Conservation (phyloP, 139 green algal genomes). For the Chlorella sorokiniana region DNA sequence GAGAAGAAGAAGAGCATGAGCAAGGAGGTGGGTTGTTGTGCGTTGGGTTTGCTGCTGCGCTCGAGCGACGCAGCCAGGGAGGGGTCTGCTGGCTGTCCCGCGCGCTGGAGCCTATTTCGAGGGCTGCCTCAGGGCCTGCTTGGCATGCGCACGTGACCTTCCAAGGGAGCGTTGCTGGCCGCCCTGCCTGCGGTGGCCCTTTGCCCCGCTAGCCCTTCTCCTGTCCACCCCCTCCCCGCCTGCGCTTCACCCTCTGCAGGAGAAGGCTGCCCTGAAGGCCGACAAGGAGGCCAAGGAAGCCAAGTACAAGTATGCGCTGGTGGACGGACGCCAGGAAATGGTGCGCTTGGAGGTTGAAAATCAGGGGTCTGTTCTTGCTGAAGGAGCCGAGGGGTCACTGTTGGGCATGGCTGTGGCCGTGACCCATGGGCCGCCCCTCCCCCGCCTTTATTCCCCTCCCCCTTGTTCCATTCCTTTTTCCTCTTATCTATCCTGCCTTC, state of each 20-base stretch:
- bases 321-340: constrained; percentile 92
- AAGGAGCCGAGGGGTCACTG: too few relatives aligned
- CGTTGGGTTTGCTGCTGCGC: background rate
- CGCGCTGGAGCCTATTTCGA: too few relatives aligned
- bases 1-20: constrained; percentile 91
- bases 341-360: constrained; percentile 60
- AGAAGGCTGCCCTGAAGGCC: constrained; percentile 88
- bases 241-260: constrained; percentile 55
- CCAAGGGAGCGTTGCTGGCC: too few relatives aligned
- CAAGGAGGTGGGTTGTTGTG: constrained; percentile 77
- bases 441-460: background rate
- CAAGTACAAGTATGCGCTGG: constrained; percentile 89
- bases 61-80: too few relatives aligned
- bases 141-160: too few relatives aligned
- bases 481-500: too few relatives aligned
- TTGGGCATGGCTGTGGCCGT: too few relatives aligned
- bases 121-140: too few relatives aligned
- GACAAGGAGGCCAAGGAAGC: constrained; percentile 84
- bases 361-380: background rate
- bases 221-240: background rate
- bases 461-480: background rate
- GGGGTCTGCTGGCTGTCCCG: too few relatives aligned
- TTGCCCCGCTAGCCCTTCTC: background rate
- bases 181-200: too few relatives aligned
- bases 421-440: background rate